phyloP scores from a whole-genome alignment of 108 stramenopile species.

The Skeletonema costatum region DNA sequence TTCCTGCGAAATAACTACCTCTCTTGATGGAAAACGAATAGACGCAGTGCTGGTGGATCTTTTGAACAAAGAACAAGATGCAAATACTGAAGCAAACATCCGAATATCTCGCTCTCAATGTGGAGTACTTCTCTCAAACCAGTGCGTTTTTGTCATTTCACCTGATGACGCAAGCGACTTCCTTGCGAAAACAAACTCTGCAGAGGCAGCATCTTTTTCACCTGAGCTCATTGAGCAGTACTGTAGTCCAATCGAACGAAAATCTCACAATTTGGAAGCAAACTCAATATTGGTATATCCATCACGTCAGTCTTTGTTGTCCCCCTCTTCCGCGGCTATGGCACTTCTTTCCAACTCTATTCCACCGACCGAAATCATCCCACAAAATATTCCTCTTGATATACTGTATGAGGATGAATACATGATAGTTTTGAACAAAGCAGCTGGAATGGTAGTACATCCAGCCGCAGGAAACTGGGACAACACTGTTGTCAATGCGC shows the following conservation, averaged over 20 bases:
- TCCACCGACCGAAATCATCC: constrained; percentile 64
- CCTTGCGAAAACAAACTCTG: not conserved
- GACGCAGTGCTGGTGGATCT: constrained; percentile 43
- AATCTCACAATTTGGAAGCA: constrained; percentile 34
- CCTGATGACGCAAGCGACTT: constrained; percentile 29
- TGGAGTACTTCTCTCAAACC: constrained; percentile 33
- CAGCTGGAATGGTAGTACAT: constrained; percentile 96
- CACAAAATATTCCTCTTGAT: constrained; percentile 81
- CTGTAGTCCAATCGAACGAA: constrained; percentile 26
- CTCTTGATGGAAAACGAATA: constrained; percentile 32
- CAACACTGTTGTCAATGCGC: constrained; percentile 94
- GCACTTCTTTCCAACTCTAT: constrained; percentile 44
- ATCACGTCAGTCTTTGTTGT: constrained; percentile 45
- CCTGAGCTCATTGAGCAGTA: constrained; percentile 19
- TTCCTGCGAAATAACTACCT: constrained; percentile 10
- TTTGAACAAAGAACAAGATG: constrained; percentile 30
- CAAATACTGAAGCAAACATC: constrained; percentile 7
- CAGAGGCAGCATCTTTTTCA: constrained; percentile 7
- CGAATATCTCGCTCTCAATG: constrained; percentile 51
- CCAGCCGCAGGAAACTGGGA: constrained; percentile 98
- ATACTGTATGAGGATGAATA: constrained; percentile 93
- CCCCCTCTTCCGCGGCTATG: constrained; percentile 22
- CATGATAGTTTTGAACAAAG: constrained; percentile 92
- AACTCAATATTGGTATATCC: constrained; percentile 46
- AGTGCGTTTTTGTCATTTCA: constrained; percentile 36